These are phyloP conservation scores for Pichia norvegensis DNA, from an alignment of 1,139 yeast genomes.

Conservation along the genomic window DNA sequence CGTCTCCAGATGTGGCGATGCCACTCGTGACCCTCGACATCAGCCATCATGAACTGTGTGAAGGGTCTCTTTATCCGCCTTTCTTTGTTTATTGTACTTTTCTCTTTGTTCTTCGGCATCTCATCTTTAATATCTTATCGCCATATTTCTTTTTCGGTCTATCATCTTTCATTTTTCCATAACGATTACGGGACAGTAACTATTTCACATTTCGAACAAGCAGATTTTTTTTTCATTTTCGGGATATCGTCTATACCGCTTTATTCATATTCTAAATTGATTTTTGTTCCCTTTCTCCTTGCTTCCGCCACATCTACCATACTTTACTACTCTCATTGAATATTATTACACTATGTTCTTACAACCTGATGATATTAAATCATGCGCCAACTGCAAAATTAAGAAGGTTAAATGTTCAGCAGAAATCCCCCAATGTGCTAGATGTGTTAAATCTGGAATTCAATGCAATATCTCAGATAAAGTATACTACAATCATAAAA, in stretches of 20 bases:
- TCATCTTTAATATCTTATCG: background rate
- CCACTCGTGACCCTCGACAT: background rate
- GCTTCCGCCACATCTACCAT: background rate
- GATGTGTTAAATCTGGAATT: slow-evolving; percentile 15
- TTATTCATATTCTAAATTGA: no score
- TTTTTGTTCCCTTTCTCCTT: background rate
- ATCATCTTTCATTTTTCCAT: background rate
- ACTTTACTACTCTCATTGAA: background rate
- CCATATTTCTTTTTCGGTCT: background rate
- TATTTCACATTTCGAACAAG: no score
- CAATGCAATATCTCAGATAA: slow-evolving; percentile 18
- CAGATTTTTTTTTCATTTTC: no score
- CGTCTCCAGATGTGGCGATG: background rate
- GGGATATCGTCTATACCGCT: background rate
- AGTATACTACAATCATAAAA: slow-evolving; percentile 19
- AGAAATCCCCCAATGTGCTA: slow-evolving; percentile 17
- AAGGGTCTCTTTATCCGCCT: background rate
- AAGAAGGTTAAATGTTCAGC: slow-evolving; percentile 16
- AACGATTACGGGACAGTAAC: no score
- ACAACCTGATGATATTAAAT: background rate
- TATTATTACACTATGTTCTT: background rate
- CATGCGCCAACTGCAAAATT: background rate
- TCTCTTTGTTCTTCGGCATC: background rate
- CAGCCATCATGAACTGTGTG: no score
- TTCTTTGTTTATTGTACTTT: background rate